These are phyloP conservation scores for Ogataea philodendri DNA, from an alignment of 805 yeast species.

Conservation along the genomic window DNA sequence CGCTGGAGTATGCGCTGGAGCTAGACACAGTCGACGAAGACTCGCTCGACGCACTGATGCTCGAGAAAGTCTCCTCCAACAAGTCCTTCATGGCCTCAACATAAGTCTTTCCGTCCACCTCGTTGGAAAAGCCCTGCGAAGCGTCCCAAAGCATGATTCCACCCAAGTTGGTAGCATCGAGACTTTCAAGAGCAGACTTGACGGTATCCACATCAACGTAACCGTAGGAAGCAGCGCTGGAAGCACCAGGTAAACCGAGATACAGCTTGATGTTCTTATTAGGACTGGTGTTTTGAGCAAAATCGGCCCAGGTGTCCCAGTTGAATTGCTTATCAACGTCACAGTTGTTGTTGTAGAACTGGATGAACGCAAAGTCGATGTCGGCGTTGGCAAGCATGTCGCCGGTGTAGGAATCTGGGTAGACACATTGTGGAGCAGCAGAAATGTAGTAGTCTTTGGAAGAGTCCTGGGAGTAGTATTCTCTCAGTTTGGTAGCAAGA, in stretches of 20 bases:
- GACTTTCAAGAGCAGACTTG: conserved; percentile 26
- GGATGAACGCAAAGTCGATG: conserved; percentile 80
- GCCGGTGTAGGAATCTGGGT: conserved; percentile 65
- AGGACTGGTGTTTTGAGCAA: conserved; percentile 56
- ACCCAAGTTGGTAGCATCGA: conserved; percentile 47
- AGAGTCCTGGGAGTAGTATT: conserved; percentile 35
- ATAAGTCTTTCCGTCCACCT: conserved; percentile 37
- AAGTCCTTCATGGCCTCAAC: conserved; percentile 30
- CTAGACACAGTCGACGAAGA: conserved; percentile 10
- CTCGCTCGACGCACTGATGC: conserved; percentile 14
- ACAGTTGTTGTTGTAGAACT: conserved; percentile 87
- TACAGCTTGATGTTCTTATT: conserved; percentile 68
- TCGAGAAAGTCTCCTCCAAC: conserved; percentile 18
- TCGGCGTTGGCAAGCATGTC: conserved; percentile 47
- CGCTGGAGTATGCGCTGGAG: conserved; percentile 15
- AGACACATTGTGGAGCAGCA: conserved; percentile 92
- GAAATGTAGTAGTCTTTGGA: conserved; percentile 69
- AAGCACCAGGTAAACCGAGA: conserved; percentile 67
- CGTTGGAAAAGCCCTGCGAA: conserved; percentile 51
- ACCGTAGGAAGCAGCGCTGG: conserved; percentile 55
- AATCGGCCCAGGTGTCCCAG: conserved; percentile 69
- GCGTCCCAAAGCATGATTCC: conserved; percentile 89
- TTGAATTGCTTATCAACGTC: conserved; percentile 52
- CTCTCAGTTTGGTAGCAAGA: conserved; percentile 49
- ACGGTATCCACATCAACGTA: conserved; percentile 47